phyloP scores from a whole-genome alignment of 2,329 filamentous ascomycete species.

The Talaromyces sp. region DNA sequence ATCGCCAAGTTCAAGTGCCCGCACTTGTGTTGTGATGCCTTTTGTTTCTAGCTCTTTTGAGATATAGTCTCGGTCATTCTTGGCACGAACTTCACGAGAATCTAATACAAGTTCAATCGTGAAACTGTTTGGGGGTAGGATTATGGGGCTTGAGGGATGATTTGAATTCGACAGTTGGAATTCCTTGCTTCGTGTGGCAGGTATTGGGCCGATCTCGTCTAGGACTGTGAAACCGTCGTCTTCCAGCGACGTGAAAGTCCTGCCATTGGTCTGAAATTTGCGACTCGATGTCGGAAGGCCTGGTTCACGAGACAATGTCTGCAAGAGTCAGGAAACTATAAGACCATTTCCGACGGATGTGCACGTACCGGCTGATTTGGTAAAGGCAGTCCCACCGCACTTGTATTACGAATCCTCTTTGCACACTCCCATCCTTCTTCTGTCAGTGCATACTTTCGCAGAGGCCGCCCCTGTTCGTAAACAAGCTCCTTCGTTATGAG shows the following conservation, averaged over 20 bases:
- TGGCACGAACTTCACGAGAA: slow-evolving; percentile 69
- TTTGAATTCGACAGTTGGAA: background rate
- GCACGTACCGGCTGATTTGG: slow-evolving; percentile 1
- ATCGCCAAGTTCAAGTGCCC: slow-evolving; percentile 69
- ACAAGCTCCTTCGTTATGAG: slow-evolving; percentile 70
- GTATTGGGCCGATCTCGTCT: background rate
- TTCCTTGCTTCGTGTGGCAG: background rate
- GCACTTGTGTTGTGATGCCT: slow-evolving; percentile 63
- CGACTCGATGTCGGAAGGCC: background rate
- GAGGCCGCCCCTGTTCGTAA: slow-evolving; percentile 65
- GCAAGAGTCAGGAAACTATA: background rate
- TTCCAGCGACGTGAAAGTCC: background rate
- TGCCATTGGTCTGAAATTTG: background rate
- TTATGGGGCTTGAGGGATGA: slow-evolving; percentile 54
- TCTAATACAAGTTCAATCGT: slow-evolving; percentile 71
- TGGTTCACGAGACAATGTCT: slow-evolving; percentile 3
- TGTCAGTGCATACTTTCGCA: slow-evolving; percentile 66
- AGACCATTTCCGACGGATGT: background rate
- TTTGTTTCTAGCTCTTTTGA: slow-evolving; percentile 66
- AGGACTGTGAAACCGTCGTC: slow-evolving; percentile 17
- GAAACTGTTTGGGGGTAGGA: slow-evolving; percentile 63
- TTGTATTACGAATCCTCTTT: slow-evolving; percentile 56
- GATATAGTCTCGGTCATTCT: slow-evolving; percentile 73
- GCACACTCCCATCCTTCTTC: slow-evolving; percentile 77
- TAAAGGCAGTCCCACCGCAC: slow-evolving; percentile 3